These are phyloP conservation scores for Ceratopteris richardii DNA, from an alignment of 75 land plant genomes.

Conservation along the genomic window DNA sequence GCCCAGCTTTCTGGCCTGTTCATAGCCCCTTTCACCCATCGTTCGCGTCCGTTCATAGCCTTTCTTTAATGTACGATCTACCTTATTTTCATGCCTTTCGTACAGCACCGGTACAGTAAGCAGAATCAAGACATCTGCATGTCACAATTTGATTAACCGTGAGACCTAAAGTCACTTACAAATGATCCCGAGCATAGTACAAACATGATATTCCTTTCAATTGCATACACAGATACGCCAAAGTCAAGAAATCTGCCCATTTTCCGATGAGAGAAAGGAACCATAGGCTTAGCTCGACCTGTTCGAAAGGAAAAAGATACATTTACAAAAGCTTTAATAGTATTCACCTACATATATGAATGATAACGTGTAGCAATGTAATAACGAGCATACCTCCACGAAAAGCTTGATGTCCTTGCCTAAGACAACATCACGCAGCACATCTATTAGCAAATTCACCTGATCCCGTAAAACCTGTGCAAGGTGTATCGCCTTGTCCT, in stretches of 20 bases:
- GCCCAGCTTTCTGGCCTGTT: conserved; percentile 36
- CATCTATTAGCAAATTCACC: conserved; percentile 43
- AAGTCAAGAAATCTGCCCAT: conserved; percentile 77
- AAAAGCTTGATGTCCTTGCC: conserved; percentile 72
- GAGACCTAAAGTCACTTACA: no score
- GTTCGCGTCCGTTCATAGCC: conserved; percentile 28
- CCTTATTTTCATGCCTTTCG: conserved; percentile 70
- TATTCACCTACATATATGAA: no score
- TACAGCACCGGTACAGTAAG: conserved; percentile 72
- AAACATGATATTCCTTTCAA: no score
- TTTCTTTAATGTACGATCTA: conserved; percentile 37
- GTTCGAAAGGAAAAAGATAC: conserved; percentile 1
- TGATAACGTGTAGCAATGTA: no score
- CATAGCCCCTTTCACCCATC: conserved; percentile 34
- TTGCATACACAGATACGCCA: conserved; percentile 57
- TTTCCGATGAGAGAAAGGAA: conserved; percentile 52
- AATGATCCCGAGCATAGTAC: no score
- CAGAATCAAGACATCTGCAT: conserved; percentile 49
- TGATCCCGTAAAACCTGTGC: conserved; percentile 38
- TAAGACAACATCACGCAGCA: conserved; percentile 64
- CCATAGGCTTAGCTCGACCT: conserved; percentile 53
- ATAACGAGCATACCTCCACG: conserved; percentile 43
- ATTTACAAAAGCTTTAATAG: neutral
- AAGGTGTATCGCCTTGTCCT: conserved; percentile 54
- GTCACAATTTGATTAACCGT: no score